Evolutionary conservation across 2,329 filamentous ascomycete species (phyloP).

Genomic region (Trichophyton benhamiae): DNA sequence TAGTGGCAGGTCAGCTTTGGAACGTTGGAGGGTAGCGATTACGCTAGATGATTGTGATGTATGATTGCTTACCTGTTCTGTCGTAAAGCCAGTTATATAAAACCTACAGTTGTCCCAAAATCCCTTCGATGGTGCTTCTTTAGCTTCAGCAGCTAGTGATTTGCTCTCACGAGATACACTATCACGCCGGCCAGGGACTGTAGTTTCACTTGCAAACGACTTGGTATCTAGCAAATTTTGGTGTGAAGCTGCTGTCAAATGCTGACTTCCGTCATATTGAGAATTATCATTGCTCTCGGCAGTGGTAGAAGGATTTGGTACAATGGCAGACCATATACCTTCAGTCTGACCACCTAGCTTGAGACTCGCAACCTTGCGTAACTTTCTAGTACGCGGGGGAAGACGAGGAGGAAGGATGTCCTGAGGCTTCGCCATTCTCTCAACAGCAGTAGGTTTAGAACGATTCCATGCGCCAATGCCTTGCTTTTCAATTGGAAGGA

Average conservation of each 20-base stretch:
- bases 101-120: constrained; percentile 46
- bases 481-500: constrained; percentile 55
- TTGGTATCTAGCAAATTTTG: constrained; percentile 24
- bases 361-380: constrained; percentile 76
- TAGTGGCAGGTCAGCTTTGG: constrained; percentile 12
- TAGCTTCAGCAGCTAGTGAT: constrained; percentile 13
- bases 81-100: constrained; percentile 48
- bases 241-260: constrained; percentile 13
- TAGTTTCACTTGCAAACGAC: constrained; percentile 30
- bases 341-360: constrained; percentile 70
- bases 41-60: background rate
- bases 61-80: constrained; percentile 37
- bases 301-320: constrained; percentile 1
- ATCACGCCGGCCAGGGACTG: constrained; percentile 18
- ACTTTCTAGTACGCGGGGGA: constrained; percentile 59
- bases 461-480: constrained; percentile 66
- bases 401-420: constrained; percentile 39
- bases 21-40: background rate
- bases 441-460: constrained; percentile 23
- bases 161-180: constrained; percentile 14
- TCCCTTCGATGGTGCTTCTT: constrained; percentile 28
- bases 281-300: constrained; percentile 9
- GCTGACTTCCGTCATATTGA: constrained; percentile 11
- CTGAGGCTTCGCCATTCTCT: constrained; percentile 32
- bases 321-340: constrained; percentile 79